Percentiles rank a stretch among this genome's conserved stretches.
Evolutionary conservation across 2,329 filamentous ascomycete genomes (phyloP).

Genomic region (Epichloe brachyelytri): DNA sequence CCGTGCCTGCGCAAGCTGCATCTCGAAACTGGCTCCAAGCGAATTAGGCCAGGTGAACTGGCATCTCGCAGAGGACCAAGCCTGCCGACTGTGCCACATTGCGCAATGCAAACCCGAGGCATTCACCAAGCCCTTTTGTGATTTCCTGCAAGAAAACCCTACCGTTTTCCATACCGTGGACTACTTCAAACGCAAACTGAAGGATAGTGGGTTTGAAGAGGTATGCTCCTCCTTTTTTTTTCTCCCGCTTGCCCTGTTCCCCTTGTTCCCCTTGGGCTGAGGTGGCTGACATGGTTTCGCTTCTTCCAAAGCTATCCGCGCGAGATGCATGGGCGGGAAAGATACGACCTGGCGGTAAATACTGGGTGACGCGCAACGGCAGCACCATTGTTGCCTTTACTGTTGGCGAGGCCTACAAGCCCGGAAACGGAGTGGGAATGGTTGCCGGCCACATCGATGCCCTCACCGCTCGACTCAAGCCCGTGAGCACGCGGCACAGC

Average conservation of each 20-base stretch:
- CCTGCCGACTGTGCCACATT: conserved; percentile 25
- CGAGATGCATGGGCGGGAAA: conserved; percentile 64
- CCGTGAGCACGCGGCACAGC: conserved; percentile 70
- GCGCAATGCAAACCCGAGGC: conserved; percentile 39
- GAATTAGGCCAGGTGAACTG: conserved; percentile 21
- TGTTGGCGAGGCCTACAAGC: conserved; percentile 66
- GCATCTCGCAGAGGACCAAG: conserved; percentile 13
- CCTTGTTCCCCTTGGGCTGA: neutral
- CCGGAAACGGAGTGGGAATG: conserved; percentile 78
- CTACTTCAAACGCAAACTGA: conserved; percentile 62
- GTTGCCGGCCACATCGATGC: conserved; percentile 90
- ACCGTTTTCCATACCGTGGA: conserved; percentile 86
- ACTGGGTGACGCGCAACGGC: conserved; percentile 77
- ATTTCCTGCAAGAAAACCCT: conserved; percentile 80
- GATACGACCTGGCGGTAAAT: conserved; percentile 71
- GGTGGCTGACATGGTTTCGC: neutral
- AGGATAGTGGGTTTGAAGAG: conserved; percentile 58
- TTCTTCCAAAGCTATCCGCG: conserved; percentile 49
- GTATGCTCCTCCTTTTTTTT: conserved; percentile 25
- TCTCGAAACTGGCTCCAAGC: conserved; percentile 19
- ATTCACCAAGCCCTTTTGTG: conserved; percentile 73
- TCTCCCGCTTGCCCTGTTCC: neutral
- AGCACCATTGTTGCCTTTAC: conserved; percentile 77
- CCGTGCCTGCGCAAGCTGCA: conserved; percentile 25
- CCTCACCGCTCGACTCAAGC: conserved; percentile 81